Evolutionary conservation across 2,329 filamentous ascomycete species (phyloP), one percentile per base, ranked within the genome.

Genomic region (Neofusicoccum ribis): DNA sequence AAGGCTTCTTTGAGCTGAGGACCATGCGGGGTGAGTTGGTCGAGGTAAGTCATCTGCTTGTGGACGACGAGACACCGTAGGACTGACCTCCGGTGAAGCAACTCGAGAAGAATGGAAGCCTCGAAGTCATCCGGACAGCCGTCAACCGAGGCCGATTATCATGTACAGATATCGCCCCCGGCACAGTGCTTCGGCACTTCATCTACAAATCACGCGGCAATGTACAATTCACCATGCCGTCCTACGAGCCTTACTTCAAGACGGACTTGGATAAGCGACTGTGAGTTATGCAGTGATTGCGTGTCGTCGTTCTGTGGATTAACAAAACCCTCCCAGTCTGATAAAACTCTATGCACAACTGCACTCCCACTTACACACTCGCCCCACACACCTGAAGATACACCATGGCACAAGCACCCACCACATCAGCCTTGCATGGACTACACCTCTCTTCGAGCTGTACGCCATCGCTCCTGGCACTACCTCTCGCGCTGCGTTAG

Each of bases 201-300:
- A 80, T 99, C 17, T 99, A 97, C 84, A 99, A 98, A 78, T 97
- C 92, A 15, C 87, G 92, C 66, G 89, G 90, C 20, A 97, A 99
- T 71, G 95, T 99, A 34, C 96, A 99, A 76, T 99, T 97, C 77
- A 90, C 88, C 70, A 97, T 96, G 92, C 91, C 93, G 1, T 88
- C 91, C 0, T 90, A 92, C 67, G 83, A 87, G 9, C 89, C 91
- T 0, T 82, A 88, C 65, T 95, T 95, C 72, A 77, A 76, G 27
- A 81, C 74, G 2, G 75, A 86, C 3, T 80, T 91, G 52, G 83
- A 87, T 47, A 84, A 87, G 59, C 84, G 92, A 74, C 86, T 88
- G 78, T 87, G 77, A 67, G 77, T 47, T 5, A 23, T 37, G 15
- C 6, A 4, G 9, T 12, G 9, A 7, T 11, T 34, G 15, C 12